Percentiles rank a stretch among this genome's conserved stretches.
phyloP scores from a whole-genome alignment of 75 land plant species.

The Pseudotsuga menziesii region DNA sequence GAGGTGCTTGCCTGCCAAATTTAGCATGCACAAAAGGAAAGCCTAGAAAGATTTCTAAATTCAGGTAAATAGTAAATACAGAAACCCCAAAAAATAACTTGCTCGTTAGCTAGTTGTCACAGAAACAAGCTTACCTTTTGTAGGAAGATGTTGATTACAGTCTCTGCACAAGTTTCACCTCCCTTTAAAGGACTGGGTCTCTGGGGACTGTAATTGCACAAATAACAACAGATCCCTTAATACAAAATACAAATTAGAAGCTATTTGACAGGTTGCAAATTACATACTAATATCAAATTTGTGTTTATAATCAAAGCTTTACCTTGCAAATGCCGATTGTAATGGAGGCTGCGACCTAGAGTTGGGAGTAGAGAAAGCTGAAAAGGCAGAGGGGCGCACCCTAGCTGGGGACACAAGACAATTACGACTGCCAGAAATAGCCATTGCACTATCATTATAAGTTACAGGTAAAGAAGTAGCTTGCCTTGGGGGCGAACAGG shows the following conservation, averaged over 20 bases:
- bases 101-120: no score
- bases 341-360: constrained; percentile 51
- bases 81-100: no score
- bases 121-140: constrained; percentile 55
- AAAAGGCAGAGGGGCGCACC: constrained; percentile 33
- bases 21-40: no score
- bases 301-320: not conserved
- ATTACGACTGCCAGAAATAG: constrained; percentile 29
- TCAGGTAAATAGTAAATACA: no score
- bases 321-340: constrained; percentile 96
- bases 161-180: constrained; percentile 92
- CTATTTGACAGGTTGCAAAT: not conserved
- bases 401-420: constrained; percentile 71
- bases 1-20: no score
- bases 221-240: not conserved
- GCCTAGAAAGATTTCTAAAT: no score
- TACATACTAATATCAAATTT: no score
- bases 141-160: constrained; percentile 74
- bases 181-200: constrained; percentile 68
- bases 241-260: not conserved
- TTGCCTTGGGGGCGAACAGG: constrained; percentile 25
- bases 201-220: constrained; percentile 63
- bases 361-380: constrained; percentile 39
- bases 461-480: no score
- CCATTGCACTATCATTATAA: constrained; percentile 37